These are phyloP conservation scores for Ophioceras dolichostomum DNA, from an alignment of 2,329 filamentous ascomycete genomes.

Conservation along the genomic window DNA sequence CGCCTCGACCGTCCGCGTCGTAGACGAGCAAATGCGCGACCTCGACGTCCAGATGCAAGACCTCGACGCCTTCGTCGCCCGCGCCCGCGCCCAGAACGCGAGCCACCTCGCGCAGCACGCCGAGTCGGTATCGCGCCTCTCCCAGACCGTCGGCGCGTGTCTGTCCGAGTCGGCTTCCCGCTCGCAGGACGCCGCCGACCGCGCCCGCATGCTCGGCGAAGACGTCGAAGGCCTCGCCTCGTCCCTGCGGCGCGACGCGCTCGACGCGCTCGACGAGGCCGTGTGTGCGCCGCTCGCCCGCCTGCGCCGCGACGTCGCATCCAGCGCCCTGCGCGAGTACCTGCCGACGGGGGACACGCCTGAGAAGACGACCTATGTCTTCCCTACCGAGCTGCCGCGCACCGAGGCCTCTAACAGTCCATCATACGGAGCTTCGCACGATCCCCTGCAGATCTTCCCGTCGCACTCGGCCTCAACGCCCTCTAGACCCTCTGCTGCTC, in stretches of 20 bases:
- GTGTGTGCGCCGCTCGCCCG: constrained; percentile 58
- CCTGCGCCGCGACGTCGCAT: constrained; percentile 57
- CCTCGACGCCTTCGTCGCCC: constrained; percentile 79
- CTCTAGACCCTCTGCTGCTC: constrained; percentile 14
- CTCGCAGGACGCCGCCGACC: constrained; percentile 54
- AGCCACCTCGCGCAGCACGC: constrained; percentile 60
- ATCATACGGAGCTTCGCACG: too few relatives aligned
- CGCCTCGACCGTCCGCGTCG: constrained; percentile 77
- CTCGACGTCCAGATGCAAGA: constrained; percentile 82
- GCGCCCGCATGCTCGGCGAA: constrained; percentile 55
- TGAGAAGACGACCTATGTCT: constrained; percentile 68
- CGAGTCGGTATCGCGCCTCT: constrained; percentile 52
- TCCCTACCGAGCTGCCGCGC: constrained; percentile 64
- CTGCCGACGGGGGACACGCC: constrained; percentile 77
- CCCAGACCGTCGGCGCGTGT: constrained; percentile 57
- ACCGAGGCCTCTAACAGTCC: too few relatives aligned
- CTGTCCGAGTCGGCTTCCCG: constrained; percentile 60
- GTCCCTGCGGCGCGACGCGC: constrained; percentile 43
- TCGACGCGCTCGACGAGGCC: constrained; percentile 46
- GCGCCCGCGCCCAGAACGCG: constrained; percentile 70
- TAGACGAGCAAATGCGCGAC: constrained; percentile 78
- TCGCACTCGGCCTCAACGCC: constrained; percentile 16
- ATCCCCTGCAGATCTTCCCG: constrained; percentile 26
- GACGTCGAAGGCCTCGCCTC: constrained; percentile 52
- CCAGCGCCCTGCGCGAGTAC: constrained; percentile 64